Percentiles rank a stretch among this genome's conserved stretches.
Evolutionary conservation across 768 basidiomycete species (phyloP).

Genomic region (Russula foetens): DNA sequence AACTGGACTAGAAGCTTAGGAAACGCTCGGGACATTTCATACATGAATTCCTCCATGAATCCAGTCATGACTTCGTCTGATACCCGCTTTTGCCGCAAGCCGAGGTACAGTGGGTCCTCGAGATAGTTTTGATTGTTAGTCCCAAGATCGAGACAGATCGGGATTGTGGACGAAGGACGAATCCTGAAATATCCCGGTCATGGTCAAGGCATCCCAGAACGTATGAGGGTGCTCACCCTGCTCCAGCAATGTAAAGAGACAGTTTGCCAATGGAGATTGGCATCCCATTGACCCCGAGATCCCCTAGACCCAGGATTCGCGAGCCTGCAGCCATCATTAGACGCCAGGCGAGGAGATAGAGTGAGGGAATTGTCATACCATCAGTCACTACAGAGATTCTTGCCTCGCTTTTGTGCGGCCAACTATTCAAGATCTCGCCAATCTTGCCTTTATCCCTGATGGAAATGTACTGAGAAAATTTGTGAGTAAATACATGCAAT

Average conservation of each 20-base stretch:
- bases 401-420: constrained; percentile 66
- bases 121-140: constrained; percentile 77
- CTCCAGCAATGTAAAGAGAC: constrained; percentile 82
- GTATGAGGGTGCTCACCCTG: constrained; percentile 47
- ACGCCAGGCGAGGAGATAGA: background rate
- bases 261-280: constrained; percentile 90
- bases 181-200: constrained; percentile 37
- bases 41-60: constrained; percentile 94
- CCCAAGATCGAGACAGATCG: constrained; percentile 83
- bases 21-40: constrained; percentile 63
- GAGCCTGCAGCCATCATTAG: constrained; percentile 42
- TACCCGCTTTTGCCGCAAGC: constrained; percentile 63
- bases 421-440: constrained; percentile 56
- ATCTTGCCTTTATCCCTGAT: constrained; percentile 81
- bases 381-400: constrained; percentile 91
- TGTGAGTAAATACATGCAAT: background rate
- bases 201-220: background rate
- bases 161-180: constrained; percentile 68
- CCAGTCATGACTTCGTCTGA: constrained; percentile 57
- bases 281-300: constrained; percentile 79
- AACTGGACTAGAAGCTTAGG: constrained; percentile 84
- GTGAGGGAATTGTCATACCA: constrained; percentile 36
- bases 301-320: constrained; percentile 83
- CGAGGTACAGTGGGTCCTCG: constrained; percentile 86
- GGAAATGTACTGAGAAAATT: constrained; percentile 52